A percentile compares a stretch with the other conserved stretches of the same genome.
phyloP scores from a whole-genome alignment of 495 filamentous ascomycete genomes.

The Aspergillus nidulans region DNA sequence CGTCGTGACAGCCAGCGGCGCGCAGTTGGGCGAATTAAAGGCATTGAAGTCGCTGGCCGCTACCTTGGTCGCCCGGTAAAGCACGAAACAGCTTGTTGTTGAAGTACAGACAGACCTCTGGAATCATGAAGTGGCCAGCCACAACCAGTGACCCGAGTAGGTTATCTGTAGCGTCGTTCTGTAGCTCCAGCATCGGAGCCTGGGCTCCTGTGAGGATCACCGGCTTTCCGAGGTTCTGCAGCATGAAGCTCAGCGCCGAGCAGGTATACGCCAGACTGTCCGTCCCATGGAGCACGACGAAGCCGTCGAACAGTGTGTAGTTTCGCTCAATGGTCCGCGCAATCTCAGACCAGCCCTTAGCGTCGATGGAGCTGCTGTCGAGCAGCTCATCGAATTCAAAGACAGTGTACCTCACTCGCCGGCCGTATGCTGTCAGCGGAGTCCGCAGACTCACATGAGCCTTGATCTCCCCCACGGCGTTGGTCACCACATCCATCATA shows the following conservation, averaged over 20 bases:
- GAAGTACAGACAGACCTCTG: slow-evolving; percentile 95
- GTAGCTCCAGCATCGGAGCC: slow-evolving; percentile 85
- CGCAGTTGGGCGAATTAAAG: slow-evolving; percentile 80
- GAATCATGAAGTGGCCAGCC: slow-evolving; percentile 93
- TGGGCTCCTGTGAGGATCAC: slow-evolving; percentile 90
- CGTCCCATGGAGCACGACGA: slow-evolving; percentile 95
- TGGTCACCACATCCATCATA: slow-evolving; percentile 50
- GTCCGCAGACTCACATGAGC: slow-evolving; percentile 64
- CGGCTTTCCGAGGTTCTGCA: slow-evolving; percentile 85
- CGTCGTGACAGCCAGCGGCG: slow-evolving; percentile 73
- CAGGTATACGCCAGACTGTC: slow-evolving; percentile 90
- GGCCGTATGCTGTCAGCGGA: slow-evolving; percentile 73
- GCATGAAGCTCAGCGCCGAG: slow-evolving; percentile 92
- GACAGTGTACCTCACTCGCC: slow-evolving; percentile 79
- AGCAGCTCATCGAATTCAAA: slow-evolving; percentile 84
- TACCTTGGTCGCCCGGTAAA: slow-evolving; percentile 84
- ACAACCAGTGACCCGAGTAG: slow-evolving; percentile 88
- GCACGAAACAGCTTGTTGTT: slow-evolving; percentile 89
- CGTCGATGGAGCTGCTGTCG: slow-evolving; percentile 89
- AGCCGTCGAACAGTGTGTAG: slow-evolving; percentile 88
- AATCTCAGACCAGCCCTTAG: slow-evolving; percentile 85
- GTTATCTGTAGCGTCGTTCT: slow-evolving; percentile 96
- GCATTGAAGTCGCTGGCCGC: slow-evolving; percentile 83
- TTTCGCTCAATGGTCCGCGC: slow-evolving; percentile 65
- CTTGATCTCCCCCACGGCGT: slow-evolving; percentile 38